A percentile compares a stretch with the other conserved stretches of the same genome.
Evolutionary conservation across 2,329 filamentous ascomycete species (phyloP).

Genomic region (Colletotrichum liaoningense): DNA sequence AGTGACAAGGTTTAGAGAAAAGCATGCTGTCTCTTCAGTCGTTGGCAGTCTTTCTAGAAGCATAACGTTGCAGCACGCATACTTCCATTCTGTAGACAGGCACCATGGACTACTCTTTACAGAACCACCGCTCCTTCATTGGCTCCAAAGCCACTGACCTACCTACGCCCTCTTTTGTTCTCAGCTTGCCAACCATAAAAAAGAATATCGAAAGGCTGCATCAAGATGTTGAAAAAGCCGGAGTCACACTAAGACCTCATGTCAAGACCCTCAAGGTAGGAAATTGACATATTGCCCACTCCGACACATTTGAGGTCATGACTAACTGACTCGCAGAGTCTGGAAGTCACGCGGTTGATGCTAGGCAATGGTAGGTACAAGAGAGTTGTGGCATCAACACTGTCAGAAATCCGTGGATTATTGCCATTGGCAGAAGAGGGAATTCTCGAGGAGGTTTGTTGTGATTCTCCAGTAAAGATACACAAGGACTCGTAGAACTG

Average conservation of each 20-base stretch:
- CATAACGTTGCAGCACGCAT: background rate
- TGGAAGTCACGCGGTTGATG: slow-evolving; percentile 53
- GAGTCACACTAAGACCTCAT: slow-evolving; percentile 53
- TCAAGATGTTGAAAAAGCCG: slow-evolving; percentile 50
- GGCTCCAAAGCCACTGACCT: slow-evolving; percentile 47
- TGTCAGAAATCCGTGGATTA: slow-evolving; percentile 52
- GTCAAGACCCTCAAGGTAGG: slow-evolving; percentile 57
- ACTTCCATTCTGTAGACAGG: background rate
- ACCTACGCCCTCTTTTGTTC: slow-evolving; percentile 51
- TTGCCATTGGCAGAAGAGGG: slow-evolving; percentile 53
- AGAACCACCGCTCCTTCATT: slow-evolving; percentile 48
- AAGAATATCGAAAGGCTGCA: slow-evolving; percentile 50
- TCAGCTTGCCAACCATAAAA: slow-evolving; percentile 51
- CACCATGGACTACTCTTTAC: slow-evolving; percentile 44
- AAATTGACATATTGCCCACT: no score
- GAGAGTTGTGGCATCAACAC: slow-evolving; percentile 52
- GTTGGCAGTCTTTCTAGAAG: background rate
- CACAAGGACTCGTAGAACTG: background rate
- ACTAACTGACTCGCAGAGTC: slow-evolving; percentile 40
- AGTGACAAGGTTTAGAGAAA: background rate
- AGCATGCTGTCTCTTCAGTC: background rate
- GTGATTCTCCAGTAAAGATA: background rate
- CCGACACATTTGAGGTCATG: rapidly evolving
- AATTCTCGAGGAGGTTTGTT: slow-evolving; percentile 50
- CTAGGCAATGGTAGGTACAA: slow-evolving; percentile 49